Evolutionary conservation across 768 basidiomycete species (phyloP), one percentile per base, ranked within the genome.

Genomic region (Xerocomellus amylosporus): DNA sequence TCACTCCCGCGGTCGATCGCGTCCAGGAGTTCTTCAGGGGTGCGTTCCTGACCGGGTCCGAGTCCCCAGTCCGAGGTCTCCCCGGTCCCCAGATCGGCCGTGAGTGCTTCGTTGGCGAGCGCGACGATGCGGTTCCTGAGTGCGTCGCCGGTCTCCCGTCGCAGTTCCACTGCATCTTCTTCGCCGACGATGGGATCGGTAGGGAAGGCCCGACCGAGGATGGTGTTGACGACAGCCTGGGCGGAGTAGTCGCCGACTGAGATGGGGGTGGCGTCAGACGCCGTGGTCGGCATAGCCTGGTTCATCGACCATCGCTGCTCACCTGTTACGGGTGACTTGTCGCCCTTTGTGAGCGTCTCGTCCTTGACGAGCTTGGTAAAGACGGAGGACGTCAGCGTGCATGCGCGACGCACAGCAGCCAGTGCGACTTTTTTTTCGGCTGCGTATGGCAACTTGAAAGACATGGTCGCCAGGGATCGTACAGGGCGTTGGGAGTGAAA

Each of bases 321-420:
- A 88, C 91, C 87, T 13, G 93, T 95, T 1, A 96, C 93, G 10
- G 93, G 93, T 2, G 87, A 88, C 71, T 94, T 94, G 76, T 99
- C 96, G 26, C 80, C 85, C 69, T 99, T 98, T 45, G 86, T 86
- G 37, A 95, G 75, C 0, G 90, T 93, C 71, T 96, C 96, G 61
- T 84, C 84, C 58, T 84, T 86, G 58, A 92, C 86, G 49, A 97
- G 81, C 48, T 83, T 86, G 63, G 87, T 85, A 74, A 98, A 97
- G 19, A 98, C 90, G 2, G 86, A 81, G 3, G 86, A 82, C 2
- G 95, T 95, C 56, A 97, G 77, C 24, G 78, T 75, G 66, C 90
- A 94, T 4, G 95, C 95, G 36, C 95, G 75, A 17, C 91, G 81
- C 34, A 98, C 95, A 4, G 96, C 93, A 19, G 87, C 80, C 51